A percentile compares a stretch with the other conserved stretches of the same genome.
These are phyloP conservation scores for Exophiala xenobiotica DNA, from an alignment of 2,329 filamentous ascomycete species.

Conservation along the genomic window DNA sequence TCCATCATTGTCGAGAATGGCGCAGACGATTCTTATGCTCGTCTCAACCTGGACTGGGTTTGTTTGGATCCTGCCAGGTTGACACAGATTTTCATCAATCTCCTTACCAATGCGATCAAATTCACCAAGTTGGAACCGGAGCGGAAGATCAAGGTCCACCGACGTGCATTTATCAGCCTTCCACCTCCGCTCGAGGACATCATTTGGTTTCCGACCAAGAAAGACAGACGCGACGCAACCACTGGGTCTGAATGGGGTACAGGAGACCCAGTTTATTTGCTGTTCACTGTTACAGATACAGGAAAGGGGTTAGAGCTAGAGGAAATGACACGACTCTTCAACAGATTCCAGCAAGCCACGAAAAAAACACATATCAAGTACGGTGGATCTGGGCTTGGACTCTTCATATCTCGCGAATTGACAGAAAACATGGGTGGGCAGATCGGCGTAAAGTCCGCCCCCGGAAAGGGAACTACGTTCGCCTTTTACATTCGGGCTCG, in stretches of 20 bases:
- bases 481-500: slow-evolving; percentile 56
- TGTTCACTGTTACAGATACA: slow-evolving; percentile 73
- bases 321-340: slow-evolving; percentile 72
- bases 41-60: slow-evolving; percentile 36
- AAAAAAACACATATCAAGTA: slow-evolving; percentile 75
- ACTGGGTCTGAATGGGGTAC: slow-evolving; percentile 52
- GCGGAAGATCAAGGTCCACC: slow-evolving; percentile 15
- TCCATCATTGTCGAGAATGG: slow-evolving; percentile 15
- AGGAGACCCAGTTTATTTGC: slow-evolving; percentile 61
- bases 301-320: slow-evolving; percentile 69
- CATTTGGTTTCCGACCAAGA: slow-evolving; percentile 18
- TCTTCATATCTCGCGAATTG: slow-evolving; percentile 74
- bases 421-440: slow-evolving; percentile 77
- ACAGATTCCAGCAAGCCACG: slow-evolving; percentile 75
- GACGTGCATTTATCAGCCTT: slow-evolving; percentile 7
- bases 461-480: slow-evolving; percentile 56
- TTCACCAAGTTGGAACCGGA: slow-evolving; percentile 46
- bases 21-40: slow-evolving; percentile 6
- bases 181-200: slow-evolving; percentile 11
- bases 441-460: slow-evolving; percentile 64
- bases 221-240: slow-evolving; percentile 30
- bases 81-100: slow-evolving; percentile 60
- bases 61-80: slow-evolving; percentile 58
- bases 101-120: slow-evolving; percentile 63
- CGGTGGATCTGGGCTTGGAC: slow-evolving; percentile 72